phyloP scores from a whole-genome alignment of 768 basidiomycete genomes.

The Rhizopogon vinicolor region DNA sequence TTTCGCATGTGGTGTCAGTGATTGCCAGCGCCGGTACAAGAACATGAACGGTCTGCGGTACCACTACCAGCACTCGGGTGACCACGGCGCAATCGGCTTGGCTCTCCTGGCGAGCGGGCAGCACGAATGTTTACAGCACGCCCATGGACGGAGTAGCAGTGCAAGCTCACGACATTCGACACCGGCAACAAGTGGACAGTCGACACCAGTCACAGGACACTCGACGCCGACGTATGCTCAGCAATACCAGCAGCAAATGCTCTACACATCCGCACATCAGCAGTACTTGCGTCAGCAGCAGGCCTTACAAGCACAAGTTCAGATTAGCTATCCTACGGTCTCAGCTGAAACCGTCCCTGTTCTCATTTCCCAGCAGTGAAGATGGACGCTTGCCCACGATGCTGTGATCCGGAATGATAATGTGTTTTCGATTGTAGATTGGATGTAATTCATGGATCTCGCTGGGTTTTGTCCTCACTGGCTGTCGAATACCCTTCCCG shows the following conservation, averaged over 20 bases:
- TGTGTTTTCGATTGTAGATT: neutral
- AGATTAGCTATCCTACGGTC: conserved; percentile 16
- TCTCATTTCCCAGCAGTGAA: neutral
- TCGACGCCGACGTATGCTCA: conserved; percentile 28
- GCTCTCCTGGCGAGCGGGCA: conserved; percentile 75
- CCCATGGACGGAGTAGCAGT: conserved; percentile 23
- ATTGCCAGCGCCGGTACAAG: conserved; percentile 87
- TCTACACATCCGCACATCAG: conserved; percentile 31
- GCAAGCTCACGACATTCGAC: conserved; percentile 29
- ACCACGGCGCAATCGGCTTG: conserved; percentile 88
- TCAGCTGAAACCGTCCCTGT: neutral
- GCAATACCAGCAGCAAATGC: conserved; percentile 34
- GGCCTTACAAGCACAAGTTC: conserved; percentile 25
- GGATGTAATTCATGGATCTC: conserved; percentile 1
- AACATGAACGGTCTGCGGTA: conserved; percentile 98
- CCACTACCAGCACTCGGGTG: conserved; percentile 95
- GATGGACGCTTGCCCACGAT: neutral
- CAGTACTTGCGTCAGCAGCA: conserved; percentile 32
- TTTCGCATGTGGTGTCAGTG: conserved; percentile 86
- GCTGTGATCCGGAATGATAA: neutral
- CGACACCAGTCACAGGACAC: conserved; percentile 24
- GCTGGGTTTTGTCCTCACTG: neutral
- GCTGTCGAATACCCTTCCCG: conserved; percentile 11
- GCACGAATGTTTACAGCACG: conserved; percentile 47
- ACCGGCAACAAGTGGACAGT: conserved; percentile 25